Conservation (phyloP, 2,329 filamentous ascomycete species). For the Ceratocystis smalleyi region DNA sequence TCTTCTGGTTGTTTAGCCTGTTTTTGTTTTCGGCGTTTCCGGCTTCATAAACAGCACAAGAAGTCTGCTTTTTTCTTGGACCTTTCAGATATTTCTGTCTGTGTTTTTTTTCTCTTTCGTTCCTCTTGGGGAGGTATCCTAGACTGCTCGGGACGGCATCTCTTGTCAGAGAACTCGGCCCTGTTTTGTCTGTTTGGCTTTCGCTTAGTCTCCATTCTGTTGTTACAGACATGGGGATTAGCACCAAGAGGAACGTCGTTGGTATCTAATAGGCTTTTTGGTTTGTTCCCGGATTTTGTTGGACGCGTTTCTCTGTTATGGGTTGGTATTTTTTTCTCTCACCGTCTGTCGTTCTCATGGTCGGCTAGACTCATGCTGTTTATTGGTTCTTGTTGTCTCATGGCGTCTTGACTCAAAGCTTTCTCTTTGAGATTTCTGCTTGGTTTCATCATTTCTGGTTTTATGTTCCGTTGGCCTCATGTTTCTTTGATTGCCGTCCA, state of each 20-base stretch:
- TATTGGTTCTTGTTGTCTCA: background rate
- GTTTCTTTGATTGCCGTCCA: background rate
- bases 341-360: background rate
- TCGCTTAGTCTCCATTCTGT: background rate
- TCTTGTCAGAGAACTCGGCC: background rate
- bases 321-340: background rate
- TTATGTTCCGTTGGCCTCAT: background rate
- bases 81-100: background rate
- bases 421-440: background rate
- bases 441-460: background rate
- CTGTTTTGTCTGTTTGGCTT: too few species aligned
- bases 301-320: background rate
- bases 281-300: background rate
- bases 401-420: background rate
- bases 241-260: background rate
- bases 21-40: conserved; percentile 1
- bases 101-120: background rate
- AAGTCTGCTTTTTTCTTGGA: background rate
- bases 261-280: conserved; percentile 1
- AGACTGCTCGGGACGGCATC: background rate
- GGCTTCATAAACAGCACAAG: conserved; percentile 4
- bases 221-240: background rate
- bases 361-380: background rate
- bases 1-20: background rate
- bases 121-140: background rate